Conservation (phyloP, 257 asterid species). For the Solanum infundibuliforme region DNA sequence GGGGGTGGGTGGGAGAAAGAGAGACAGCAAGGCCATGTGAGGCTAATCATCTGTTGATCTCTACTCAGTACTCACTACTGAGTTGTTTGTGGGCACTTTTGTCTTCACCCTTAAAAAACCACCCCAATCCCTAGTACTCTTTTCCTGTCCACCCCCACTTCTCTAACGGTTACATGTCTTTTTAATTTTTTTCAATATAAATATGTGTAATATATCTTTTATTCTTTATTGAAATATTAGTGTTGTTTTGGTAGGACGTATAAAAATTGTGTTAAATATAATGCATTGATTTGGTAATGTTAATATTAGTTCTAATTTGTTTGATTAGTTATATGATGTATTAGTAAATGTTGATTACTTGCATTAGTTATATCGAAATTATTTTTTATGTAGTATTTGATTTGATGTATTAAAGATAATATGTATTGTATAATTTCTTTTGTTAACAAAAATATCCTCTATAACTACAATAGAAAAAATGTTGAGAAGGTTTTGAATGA, state of each 20-base stretch:
- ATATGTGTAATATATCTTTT: no score
- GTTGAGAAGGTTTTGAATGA: not conserved
- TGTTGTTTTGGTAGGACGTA: no score
- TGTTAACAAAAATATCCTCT: not conserved
- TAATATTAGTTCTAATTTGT: not conserved
- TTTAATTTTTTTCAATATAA: not conserved
- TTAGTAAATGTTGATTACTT: no score
- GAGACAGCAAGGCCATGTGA: not conserved
- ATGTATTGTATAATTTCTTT: no score
- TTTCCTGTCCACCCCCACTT: not conserved
- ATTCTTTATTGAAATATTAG: not conserved
- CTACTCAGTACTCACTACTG: no score
- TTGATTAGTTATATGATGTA: not conserved
- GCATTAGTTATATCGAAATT: no score
- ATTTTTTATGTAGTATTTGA: no score
- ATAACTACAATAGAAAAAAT: no score
- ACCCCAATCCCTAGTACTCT: not conserved
- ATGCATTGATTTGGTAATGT: not conserved
- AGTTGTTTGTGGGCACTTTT: not conserved
- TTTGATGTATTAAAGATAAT: no score
- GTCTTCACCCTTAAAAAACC: not conserved
- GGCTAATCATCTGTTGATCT: not conserved
- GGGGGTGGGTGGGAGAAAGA: not conserved
- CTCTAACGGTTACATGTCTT: not conserved
- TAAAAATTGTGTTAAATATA: not conserved